Percentiles rank a stretch among this genome's conserved stretches.
phyloP scores from a whole-genome alignment of 2,329 filamentous ascomycete species.

The Fusarium oligoseptatum region DNA sequence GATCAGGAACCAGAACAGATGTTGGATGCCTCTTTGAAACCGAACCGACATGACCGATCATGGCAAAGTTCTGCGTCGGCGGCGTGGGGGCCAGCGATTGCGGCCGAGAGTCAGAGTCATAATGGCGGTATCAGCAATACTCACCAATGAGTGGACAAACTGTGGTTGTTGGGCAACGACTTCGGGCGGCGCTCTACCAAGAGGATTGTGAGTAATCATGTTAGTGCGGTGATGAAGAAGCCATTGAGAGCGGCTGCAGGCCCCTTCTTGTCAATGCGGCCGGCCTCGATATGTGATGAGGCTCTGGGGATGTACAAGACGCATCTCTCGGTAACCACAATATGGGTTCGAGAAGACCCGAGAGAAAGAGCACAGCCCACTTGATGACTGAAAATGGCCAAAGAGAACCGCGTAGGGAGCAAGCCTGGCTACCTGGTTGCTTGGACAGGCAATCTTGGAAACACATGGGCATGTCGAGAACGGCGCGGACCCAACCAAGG shows the following conservation, averaged over 20 bases:
- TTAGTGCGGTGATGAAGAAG: constrained; percentile 38
- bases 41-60: constrained; percentile 25
- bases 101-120: constrained; percentile 44
- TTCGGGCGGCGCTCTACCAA: constrained; percentile 34
- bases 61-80: constrained; percentile 29
- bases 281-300: constrained; percentile 42
- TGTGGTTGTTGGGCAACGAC: constrained; percentile 39
- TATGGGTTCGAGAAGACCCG: constrained; percentile 39
- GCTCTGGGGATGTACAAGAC: constrained; percentile 35
- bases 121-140: constrained; percentile 42
- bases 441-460: constrained; percentile 37
- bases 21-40: constrained; percentile 31
- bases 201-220: constrained; percentile 34
- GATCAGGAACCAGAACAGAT: constrained; percentile 25
- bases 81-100: constrained; percentile 39
- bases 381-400: constrained; percentile 39
- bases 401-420: constrained; percentile 33
- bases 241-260: constrained; percentile 33
- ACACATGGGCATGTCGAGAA: constrained; percentile 30
- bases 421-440: constrained; percentile 39
- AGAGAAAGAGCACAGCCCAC: constrained; percentile 40
- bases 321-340: constrained; percentile 33
- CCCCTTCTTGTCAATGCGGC: constrained; percentile 32
- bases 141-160: constrained; percentile 41
- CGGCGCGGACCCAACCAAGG: constrained; percentile 36